Conservation (phyloP, 2,329 filamentous ascomycete genomes). For the Diaporthe helianthi region DNA sequence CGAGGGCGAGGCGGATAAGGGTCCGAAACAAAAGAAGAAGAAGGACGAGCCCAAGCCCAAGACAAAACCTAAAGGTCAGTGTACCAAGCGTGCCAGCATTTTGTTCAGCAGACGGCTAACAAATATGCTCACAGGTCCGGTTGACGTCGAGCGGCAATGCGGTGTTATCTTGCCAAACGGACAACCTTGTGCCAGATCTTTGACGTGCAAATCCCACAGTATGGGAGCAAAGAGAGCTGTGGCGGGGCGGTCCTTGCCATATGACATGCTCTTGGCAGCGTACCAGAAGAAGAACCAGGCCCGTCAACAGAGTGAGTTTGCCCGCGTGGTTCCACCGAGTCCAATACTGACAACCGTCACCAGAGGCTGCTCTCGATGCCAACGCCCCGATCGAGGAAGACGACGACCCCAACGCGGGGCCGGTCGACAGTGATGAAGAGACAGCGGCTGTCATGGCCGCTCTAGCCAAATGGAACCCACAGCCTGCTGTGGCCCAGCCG, state of each 20-base stretch:
- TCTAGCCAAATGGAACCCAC: slow-evolving; percentile 76
- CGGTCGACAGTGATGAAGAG: slow-evolving; percentile 95
- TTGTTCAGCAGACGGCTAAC: slow-evolving; percentile 9
- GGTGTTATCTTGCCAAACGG: slow-evolving; percentile 87
- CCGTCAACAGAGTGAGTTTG: slow-evolving; percentile 85
- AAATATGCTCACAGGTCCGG: slow-evolving; percentile 64
- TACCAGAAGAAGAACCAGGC: slow-evolving; percentile 99
- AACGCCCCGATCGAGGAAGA: slow-evolving; percentile 90
- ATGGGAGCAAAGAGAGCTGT: slow-evolving; percentile 95
- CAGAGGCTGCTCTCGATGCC: slow-evolving; percentile 92
- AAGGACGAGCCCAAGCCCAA: slow-evolving; percentile 91
- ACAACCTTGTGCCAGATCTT: slow-evolving; percentile 82
- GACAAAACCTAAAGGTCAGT: slow-evolving; percentile 79
- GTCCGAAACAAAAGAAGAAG: slow-evolving; percentile 89
- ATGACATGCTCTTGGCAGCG: slow-evolving; percentile 87
- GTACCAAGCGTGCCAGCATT: slow-evolving; percentile 4
- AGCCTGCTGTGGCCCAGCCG: slow-evolving; percentile 75
- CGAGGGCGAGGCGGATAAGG: slow-evolving; percentile 79
- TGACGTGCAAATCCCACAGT: slow-evolving; percentile 94
- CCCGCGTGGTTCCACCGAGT: not conserved
- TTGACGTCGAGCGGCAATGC: slow-evolving; percentile 93
- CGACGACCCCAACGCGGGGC: slow-evolving; percentile 77
- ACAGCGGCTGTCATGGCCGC: slow-evolving; percentile 87
- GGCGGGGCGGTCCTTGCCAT: slow-evolving; percentile 84
- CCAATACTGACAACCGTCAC: slow-evolving; percentile 30